These are phyloP conservation scores for Chlorella sp. DNA, from an alignment of 139 green algal genomes.

Conservation along the genomic window DNA sequence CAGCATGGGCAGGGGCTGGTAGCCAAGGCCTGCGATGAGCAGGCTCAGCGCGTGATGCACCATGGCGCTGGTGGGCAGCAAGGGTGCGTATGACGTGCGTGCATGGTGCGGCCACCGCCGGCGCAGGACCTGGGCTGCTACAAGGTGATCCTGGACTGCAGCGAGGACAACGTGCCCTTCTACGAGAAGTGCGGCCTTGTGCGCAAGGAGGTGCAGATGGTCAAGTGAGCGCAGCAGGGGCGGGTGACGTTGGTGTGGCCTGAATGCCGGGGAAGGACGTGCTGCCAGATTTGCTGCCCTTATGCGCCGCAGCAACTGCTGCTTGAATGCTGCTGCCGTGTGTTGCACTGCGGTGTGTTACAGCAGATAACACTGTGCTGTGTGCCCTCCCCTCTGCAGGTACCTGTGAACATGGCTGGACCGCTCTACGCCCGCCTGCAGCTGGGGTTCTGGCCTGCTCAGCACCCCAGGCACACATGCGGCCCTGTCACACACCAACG, in stretches of 20 bases:
- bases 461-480: too few relatives aligned
- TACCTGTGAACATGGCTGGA: not conserved
- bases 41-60: too few relatives aligned
- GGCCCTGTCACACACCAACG: too few relatives aligned
- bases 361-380: not conserved
- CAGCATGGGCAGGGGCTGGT: too few relatives aligned
- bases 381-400: not conserved
- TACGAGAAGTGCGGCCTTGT: constrained; percentile 92
- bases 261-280: not conserved
- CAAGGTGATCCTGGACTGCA: constrained; percentile 96
- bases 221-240: constrained; percentile 4
- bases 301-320: not conserved
- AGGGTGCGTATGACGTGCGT: not conserved
- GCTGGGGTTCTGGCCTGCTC: not conserved
- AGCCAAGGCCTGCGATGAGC: not conserved
- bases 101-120: not conserved
- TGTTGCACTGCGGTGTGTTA: not conserved
- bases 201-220: constrained; percentile 88
- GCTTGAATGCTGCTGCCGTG: not conserved
- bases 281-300: not conserved
- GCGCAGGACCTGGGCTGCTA: constrained; percentile 78
- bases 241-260: too few relatives aligned
- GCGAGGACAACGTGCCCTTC: constrained; percentile 87
- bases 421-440: not conserved
- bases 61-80: too few relatives aligned